Evolutionary conservation across 164 flowering plant species (phyloP), one percentile per base, ranked within the genome.

Genomic region (Nymphaea thermarum): DNA sequence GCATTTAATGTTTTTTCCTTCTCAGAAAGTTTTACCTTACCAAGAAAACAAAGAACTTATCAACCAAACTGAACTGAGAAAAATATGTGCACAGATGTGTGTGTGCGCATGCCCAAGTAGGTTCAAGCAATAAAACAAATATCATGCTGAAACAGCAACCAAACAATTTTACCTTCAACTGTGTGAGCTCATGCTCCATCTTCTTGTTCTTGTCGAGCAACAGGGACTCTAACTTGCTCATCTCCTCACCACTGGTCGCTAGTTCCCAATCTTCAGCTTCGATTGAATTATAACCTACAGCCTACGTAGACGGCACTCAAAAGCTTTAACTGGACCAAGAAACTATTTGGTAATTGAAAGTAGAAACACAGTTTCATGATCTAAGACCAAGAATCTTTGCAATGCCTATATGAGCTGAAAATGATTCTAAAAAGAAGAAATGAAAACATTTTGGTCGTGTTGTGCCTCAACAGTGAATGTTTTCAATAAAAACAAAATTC

Each of bases 221-320:
- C 74, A 92, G 80, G 43, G 90, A 83, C 79, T 95, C 99, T 82
- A 95, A 78, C 75, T 87, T 90, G 86, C 96, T 95, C 98, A 95
- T 88, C 78, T 95, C 97, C 79, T 90, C 97, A 74, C 91, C 96
- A 73, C 87, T 85, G 16, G 99, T 95, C 67, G 98, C 96, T 70
- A 78, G 82, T 79, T 95, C 99, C 99, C 99, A 95, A 74, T 95
- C 99, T 76, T 95, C 99, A 66, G 91, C 91, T 79, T 95, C 99
- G 71, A 92, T 89, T 65, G 99, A 92, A 81, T 92, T 95, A 80
- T 95, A 95, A 69, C 98, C 98, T 64, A 92, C 99, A 72, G 99
- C 98, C 99, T 95, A 74, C 16, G 64, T 18, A 80, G 53, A 65
- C 15, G 68, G 2, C 57, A 62, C 59, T 44, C 43, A 14, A 67